Evolutionary conservation across 495 filamentous ascomycete species (phyloP).

Genomic region (Oidiodendron maius): DNA sequence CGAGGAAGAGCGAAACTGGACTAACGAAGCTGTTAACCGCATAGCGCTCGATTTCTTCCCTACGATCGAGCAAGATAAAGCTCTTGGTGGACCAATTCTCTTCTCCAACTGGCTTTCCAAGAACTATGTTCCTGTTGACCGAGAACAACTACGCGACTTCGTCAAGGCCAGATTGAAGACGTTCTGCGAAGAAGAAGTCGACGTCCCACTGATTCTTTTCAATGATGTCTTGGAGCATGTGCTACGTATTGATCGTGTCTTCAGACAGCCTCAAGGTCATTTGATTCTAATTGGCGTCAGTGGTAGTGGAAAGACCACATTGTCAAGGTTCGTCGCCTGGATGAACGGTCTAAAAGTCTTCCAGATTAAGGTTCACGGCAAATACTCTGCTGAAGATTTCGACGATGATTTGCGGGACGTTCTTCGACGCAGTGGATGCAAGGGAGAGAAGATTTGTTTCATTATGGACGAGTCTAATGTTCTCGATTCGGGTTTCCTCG

Average conservation of each 20-base stretch:
- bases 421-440: conserved; percentile 88
- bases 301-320: conserved; percentile 95
- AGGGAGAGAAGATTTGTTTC: conserved; percentile 99
- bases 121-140: conserved; percentile 94
- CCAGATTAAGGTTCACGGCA: conserved; percentile 99
- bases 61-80: conserved; percentile 78
- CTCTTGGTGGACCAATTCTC: conserved; percentile 88
- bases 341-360: conserved; percentile 99
- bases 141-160: conserved; percentile 89
- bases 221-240: conserved; percentile 98
- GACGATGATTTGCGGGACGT: conserved; percentile 95
- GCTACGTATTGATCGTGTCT: conserved; percentile 94
- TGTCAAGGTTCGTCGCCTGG: conserved; percentile 98
- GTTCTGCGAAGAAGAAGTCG: conserved; percentile 98
- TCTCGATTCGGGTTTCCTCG: conserved; percentile 94
- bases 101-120: conserved; percentile 99
- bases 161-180: conserved; percentile 96
- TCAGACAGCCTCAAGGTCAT: conserved; percentile 96
- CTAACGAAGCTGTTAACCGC: conserved; percentile 71
- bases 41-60: conserved; percentile 92
- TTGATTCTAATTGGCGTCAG: conserved; percentile 97
- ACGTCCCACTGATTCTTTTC: conserved; percentile 94
- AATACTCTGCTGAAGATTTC: conserved; percentile 97
- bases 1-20: conserved; percentile 95
- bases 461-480: conserved; percentile 99